Conservation (phyloP, 306 rosid species). For the Cicer yamashitae region DNA sequence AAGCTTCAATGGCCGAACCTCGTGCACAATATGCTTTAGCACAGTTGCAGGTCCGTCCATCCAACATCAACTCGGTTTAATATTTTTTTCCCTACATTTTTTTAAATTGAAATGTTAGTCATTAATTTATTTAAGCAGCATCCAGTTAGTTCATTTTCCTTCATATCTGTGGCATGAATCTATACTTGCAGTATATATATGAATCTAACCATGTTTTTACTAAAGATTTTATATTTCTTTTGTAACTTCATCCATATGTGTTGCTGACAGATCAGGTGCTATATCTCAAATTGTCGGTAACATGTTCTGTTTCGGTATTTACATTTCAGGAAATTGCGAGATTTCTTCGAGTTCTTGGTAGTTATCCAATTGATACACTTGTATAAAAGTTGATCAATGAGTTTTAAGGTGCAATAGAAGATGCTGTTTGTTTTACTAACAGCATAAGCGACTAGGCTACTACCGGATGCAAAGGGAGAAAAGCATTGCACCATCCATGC, state of each 20-base stretch:
- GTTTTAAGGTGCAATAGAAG: background rate
- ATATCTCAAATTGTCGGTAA: constrained; percentile 18
- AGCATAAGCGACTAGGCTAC: constrained; percentile 35
- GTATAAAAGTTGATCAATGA: constrained; percentile 32
- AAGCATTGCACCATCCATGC: constrained; percentile 37
- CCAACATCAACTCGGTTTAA: constrained; percentile 17
- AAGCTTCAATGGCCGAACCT: constrained; percentile 91
- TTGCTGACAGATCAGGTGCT: constrained; percentile 4
- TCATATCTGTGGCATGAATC: background rate
- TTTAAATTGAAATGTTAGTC: background rate
- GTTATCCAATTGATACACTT: constrained; percentile 63
- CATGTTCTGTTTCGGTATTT: background rate
- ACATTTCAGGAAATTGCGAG: constrained; percentile 69
- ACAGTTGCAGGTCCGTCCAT: constrained; percentile 73
- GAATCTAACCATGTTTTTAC: background rate
- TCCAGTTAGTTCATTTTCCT: constrained; percentile 6
- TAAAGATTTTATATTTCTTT: background rate
- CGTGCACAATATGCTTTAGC: constrained; percentile 81
- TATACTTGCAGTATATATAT: background rate
- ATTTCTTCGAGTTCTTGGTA: constrained; percentile 80
- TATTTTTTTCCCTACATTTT: constrained; percentile 13
- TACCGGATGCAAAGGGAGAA: constrained; percentile 36
- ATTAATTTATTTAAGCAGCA: constrained; percentile 8
- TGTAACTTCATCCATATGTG: constrained; percentile 6
- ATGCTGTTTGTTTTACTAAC: constrained; percentile 48